These are phyloP conservation scores for Cercospora berteroae DNA, from an alignment of 2,329 filamentous ascomycete species.

Conservation along the genomic window DNA sequence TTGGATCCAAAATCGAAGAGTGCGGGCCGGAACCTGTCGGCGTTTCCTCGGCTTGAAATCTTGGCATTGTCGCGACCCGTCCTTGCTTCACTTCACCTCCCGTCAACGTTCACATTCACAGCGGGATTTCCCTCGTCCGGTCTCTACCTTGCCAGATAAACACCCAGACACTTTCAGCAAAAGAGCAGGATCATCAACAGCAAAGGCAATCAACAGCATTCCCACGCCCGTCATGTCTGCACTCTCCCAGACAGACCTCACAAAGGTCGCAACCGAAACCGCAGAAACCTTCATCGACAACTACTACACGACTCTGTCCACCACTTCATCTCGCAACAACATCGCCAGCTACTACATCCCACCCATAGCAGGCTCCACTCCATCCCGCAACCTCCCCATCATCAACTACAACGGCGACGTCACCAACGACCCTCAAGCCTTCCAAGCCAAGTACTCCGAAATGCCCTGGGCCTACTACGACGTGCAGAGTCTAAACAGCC, in stretches of 20 bases:
- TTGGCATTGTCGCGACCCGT: slow-evolving; percentile 9
- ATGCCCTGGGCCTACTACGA: slow-evolving; percentile 66
- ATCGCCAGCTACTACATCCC: slow-evolving; percentile 70
- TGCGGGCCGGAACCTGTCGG: slow-evolving; percentile 11
- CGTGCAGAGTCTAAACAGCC: slow-evolving; percentile 71
- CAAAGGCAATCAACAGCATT: not conserved
- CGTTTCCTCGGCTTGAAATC: slow-evolving; percentile 11
- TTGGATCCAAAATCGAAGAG: slow-evolving; percentile 17
- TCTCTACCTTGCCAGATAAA: not conserved
- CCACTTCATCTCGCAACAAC: slow-evolving; percentile 46
- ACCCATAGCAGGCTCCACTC: slow-evolving; percentile 52
- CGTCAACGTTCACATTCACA: not conserved
- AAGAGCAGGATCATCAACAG: not conserved
- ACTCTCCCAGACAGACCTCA: slow-evolving; percentile 35
- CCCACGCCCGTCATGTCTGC: slow-evolving; percentile 20
- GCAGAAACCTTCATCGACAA: slow-evolving; percentile 68
- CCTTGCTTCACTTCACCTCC: not conserved
- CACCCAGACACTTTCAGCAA: not conserved
- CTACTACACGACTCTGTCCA: slow-evolving; percentile 74
- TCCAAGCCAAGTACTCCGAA: slow-evolving; percentile 64
- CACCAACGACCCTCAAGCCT: slow-evolving; percentile 60
- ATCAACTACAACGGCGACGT: slow-evolving; percentile 79
- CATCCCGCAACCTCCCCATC: slow-evolving; percentile 54
- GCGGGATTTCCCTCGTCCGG: not conserved
- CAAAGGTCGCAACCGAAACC: slow-evolving; percentile 49